Evolutionary conservation across 257 asterid genomes (phyloP), one percentile per base, ranked within the genome.

Genomic region (Parsonsia alboflavescens): DNA sequence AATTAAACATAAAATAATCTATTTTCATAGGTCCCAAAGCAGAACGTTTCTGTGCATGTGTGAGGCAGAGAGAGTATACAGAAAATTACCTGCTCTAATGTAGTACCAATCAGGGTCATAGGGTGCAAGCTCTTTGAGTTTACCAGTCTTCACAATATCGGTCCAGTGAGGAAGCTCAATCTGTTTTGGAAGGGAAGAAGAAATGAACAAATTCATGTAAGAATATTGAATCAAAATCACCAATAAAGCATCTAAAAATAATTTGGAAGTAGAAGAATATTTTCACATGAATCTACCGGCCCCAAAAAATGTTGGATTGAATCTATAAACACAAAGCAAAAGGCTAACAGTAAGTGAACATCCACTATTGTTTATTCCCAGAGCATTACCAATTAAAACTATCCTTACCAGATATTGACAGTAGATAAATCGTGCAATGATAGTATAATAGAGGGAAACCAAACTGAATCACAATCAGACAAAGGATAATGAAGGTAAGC

Each of bases 61-160:
- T 9, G 13, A n/a, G 22, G 46, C 52, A 50, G 5, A 26, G 6
- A 39, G 10, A 36, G 24, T 26, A 16, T 19, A 44, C 19, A 13
- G 19, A 52, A 17, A 42, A 74, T 78, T 84, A 93, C 98, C 98
- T 36, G 98, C 98, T 80, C 98, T 83, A 67, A 91, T 87, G 80
- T 87, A 93, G 86, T 91, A 93, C 98, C 98, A 93, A 82, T 93
- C 98, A 9, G 96, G 91, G 79, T 93, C 98, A 62, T 93, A 93
- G 0, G 98, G 97, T 13, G 98, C 97, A 75, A 91, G 97, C 74
- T 91, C 98, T 74, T 93, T 93, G 75, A 87, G 84, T 57, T 81
- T 91, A 45, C 92, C 98, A 6, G 96, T 93, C 82, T 93, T 93
- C 82, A 91, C 97, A 15, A 93, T 87, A 75, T 93, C 98, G 39